phyloP scores from a whole-genome alignment of 2,329 filamentous ascomycete species.

The Colletotrichum filicis region DNA sequence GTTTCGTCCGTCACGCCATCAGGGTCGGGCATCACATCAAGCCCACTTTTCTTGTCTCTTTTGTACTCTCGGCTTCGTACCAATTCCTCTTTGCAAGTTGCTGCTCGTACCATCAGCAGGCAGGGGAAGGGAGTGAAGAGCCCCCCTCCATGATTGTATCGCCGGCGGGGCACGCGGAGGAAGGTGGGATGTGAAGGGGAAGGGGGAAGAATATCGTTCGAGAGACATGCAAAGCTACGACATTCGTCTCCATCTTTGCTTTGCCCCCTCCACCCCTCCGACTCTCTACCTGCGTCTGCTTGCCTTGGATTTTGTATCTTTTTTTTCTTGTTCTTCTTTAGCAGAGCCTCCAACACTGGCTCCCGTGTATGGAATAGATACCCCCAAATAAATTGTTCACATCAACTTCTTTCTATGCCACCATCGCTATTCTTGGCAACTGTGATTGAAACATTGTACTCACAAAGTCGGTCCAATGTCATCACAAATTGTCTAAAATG shows the following conservation, averaged over 20 bases:
- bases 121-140: neutral
- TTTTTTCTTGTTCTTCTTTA: constrained; percentile 5
- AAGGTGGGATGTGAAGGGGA: neutral
- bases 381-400: constrained; percentile 8
- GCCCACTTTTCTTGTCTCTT: constrained; percentile 9
- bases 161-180: neutral
- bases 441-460: neutral
- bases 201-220: neutral
- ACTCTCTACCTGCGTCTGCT: neutral
- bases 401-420: neutral
- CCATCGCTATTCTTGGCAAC: neutral
- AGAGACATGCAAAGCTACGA: constrained; percentile 6
- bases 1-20: constrained; percentile 14
- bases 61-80: neutral
- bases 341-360: neutral
- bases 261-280: neutral
- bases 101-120: neutral
- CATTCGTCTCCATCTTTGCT: neutral
- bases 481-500: neutral
- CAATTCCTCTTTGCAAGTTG: neutral
- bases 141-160: constrained; percentile 3
- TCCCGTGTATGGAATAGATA: constrained; percentile 18
- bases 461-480: neutral
- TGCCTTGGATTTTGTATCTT: neutral
- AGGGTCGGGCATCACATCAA: constrained; percentile 20